A percentile compares a stretch with the other conserved stretches of the same genome.
Evolutionary conservation across 352 stramenopile species (phyloP).

Genomic region (Thraustochytrium sp.): DNA sequence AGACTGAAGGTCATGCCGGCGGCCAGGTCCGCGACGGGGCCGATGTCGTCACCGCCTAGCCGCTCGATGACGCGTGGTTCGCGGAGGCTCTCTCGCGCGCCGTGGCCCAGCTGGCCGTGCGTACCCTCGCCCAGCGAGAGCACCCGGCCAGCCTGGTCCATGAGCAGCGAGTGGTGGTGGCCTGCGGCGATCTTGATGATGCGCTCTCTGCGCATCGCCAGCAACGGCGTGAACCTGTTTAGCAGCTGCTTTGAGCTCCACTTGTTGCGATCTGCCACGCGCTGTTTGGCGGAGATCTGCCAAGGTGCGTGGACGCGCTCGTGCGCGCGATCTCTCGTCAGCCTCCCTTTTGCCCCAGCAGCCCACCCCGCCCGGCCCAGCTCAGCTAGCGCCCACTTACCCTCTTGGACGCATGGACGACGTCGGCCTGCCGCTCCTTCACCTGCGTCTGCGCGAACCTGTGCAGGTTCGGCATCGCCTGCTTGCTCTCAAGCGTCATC

Average conservation of each 20-base stretch:
- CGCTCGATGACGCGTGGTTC: neutral
- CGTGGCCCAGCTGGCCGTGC: constrained; percentile 6
- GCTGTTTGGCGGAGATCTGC: constrained; percentile 15
- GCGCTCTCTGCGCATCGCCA: neutral
- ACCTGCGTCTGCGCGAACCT: constrained; percentile 27
- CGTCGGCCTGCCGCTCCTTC: neutral
- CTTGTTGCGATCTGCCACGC: neutral
- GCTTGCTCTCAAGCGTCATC: neutral
- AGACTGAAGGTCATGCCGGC: constrained; percentile 18
- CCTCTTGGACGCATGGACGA: neutral
- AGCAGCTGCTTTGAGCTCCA: constrained; percentile 16
- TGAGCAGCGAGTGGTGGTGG: neutral
- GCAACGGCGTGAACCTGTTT: neutral
- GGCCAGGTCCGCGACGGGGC: neutral
- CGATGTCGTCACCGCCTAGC: neutral
- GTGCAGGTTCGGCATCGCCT: constrained; percentile 8
- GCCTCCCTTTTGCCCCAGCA: neutral
- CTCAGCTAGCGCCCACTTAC: neutral
- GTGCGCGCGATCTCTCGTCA: neutral
- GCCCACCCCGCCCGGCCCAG: neutral
- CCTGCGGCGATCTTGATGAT: neutral
- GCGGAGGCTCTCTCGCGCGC: neutral
- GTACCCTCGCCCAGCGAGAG: neutral
- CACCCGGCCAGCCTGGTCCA: neutral
- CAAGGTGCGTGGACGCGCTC: neutral